Percentiles rank a stretch among this genome's conserved stretches.
Conservation (phyloP, 176 grass and related monocot species). For the Carex littledalei region DNA sequence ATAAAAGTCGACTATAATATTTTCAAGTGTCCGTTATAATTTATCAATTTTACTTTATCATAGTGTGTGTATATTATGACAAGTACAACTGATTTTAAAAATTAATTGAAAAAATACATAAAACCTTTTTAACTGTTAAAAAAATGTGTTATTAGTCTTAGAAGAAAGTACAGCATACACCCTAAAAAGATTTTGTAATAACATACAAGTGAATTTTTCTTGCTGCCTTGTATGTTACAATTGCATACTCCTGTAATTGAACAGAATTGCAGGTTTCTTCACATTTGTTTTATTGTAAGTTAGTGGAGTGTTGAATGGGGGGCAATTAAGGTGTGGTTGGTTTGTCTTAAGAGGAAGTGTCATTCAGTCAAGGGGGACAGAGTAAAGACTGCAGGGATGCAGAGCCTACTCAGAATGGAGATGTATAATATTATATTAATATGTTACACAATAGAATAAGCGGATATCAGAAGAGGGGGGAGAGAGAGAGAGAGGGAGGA, state of each 20-base stretch:
- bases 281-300: not conserved
- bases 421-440: constrained; percentile 2
- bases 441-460: constrained; percentile 9
- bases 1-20: not conserved
- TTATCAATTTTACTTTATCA: not conserved
- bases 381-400: constrained; percentile 18
- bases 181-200: not conserved
- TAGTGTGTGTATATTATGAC: not conserved
- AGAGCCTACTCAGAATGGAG: constrained; percentile 1
- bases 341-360: constrained; percentile 26
- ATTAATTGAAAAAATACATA: not conserved
- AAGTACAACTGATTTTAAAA: not conserved
- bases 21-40: no score
- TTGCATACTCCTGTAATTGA: not conserved
- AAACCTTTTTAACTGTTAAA: not conserved
- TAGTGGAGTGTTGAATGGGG: constrained; percentile 4
- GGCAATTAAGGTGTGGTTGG: constrained; percentile 15
- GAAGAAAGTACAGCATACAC: not conserved
- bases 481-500: not conserved
- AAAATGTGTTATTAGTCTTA: not conserved
- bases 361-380: constrained; percentile 27
- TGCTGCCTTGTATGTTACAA: no score
- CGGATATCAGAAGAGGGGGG: not conserved
- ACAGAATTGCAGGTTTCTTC: not conserved
- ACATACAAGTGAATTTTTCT: not conserved